A percentile compares a stretch with the other conserved stretches of the same genome.
These are phyloP conservation scores for Agarophyton chilense DNA, from an alignment of 23 red algal genomes.

Conservation along the genomic window DNA sequence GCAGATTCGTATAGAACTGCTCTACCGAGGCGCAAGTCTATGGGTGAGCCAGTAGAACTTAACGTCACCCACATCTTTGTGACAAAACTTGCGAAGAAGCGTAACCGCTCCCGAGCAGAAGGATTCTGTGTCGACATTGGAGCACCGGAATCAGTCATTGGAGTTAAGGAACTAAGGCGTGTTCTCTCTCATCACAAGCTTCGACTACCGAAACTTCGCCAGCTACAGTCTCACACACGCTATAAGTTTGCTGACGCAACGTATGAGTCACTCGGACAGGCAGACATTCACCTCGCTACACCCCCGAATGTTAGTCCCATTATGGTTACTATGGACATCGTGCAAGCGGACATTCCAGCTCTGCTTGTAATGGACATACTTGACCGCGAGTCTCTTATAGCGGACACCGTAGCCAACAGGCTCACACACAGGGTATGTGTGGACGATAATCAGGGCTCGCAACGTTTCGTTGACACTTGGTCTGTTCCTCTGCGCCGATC, in stretches of 20 bases:
- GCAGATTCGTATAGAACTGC: no score
- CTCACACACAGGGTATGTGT: not conserved
- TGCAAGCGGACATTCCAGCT: conserved; percentile 23
- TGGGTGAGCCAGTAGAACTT: not conserved
- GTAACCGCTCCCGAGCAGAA: not conserved
- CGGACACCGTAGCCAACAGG: conserved; percentile 1
- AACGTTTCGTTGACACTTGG: conserved; percentile 17
- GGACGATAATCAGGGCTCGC: not conserved
- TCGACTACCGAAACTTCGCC: not conserved
- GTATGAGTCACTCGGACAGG: conserved; percentile 24
- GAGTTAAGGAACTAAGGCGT: not conserved
- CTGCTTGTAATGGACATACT: conserved; percentile 42
- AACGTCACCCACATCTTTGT: not conserved
- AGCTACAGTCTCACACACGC: not conserved
- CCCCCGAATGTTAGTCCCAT: not conserved
- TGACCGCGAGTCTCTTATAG: not conserved
- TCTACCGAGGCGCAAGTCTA: no score
- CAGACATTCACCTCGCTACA: not conserved
- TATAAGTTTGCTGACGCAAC: conserved; percentile 31
- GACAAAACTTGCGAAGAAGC: not conserved
- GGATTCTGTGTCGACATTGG: no score
- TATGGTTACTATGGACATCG: conserved; percentile 4
- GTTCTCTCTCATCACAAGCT: not conserved
- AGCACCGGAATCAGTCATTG: not conserved
- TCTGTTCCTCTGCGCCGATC: conserved; percentile 3